Conservation (phyloP, 2,329 filamentous ascomycete species). For the Penicillium sp. region DNA sequence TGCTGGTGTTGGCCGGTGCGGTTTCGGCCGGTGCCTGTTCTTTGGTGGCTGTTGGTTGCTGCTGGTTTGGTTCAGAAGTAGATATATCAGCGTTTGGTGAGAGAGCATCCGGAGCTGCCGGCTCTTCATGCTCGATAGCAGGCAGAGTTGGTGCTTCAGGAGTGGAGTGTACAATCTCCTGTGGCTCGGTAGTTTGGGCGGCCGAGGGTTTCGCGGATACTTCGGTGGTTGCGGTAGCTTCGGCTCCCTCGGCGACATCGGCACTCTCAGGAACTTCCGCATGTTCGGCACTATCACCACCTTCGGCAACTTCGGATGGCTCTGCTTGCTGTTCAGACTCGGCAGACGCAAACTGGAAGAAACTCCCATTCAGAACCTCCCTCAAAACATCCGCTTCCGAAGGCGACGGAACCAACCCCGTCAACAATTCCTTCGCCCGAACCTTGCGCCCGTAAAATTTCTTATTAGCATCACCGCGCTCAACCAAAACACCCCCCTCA, state of each 20-base stretch:
- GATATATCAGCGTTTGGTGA: background rate
- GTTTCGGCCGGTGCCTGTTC: background rate
- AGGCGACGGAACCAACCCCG: conserved; percentile 74
- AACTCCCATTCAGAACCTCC: conserved; percentile 67
- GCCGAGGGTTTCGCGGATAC: too few species aligned
- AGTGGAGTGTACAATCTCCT: background rate
- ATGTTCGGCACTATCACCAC: too few species aligned
- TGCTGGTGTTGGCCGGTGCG: background rate
- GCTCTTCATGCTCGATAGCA: background rate
- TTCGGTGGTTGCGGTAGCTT: too few species aligned
- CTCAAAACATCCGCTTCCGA: conserved; percentile 80
- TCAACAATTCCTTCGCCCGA: conserved; percentile 78
- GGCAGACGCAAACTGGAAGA: background rate
- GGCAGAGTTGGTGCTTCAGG: background rate
- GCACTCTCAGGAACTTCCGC: too few species aligned
- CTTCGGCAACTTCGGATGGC: background rate
- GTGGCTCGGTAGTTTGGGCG: background rate
- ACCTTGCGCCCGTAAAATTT: conserved; percentile 85
- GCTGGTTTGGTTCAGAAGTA: background rate
- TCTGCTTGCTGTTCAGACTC: background rate
- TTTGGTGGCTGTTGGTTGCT: background rate
- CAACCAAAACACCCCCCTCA: conserved; percentile 88
- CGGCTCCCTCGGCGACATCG: too few species aligned
- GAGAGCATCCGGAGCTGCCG: background rate
- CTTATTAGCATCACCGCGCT: conserved; percentile 92